Evolutionary conservation across 345 rosid species (phyloP), one percentile per base, ranked within the genome.

Genomic region (Microthlaspi erraticum): DNA sequence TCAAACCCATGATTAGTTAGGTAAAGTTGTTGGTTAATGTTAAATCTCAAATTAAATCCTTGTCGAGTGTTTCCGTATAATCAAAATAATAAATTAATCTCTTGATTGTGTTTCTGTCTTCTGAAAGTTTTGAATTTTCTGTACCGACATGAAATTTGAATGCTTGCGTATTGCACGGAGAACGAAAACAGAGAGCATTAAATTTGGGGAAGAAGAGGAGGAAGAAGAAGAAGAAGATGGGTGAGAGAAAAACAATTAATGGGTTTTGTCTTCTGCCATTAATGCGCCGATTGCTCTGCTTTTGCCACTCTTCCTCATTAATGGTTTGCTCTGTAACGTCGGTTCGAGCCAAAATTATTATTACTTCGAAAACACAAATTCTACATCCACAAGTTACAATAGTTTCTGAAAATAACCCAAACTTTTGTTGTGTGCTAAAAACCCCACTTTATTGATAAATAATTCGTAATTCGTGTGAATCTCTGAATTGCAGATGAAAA

Each of bases 201-300:
- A 76, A 78, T 74, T 76, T 62, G 73, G 54, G 80, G 60, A 68
- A 23, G 71, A 56, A 58, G 76, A 66, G 41, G 68, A 74, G 4
- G 80, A 74, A 66, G 60, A 68, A 23, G 71, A 56, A 58, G 75
- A 66, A 49, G 67, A 74, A 32, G 50, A 49, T 66, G 78, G 64
- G 77, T 81, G 83, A 80, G 74, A 75, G 75, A 78, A 77, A 80
- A 79, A 79, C 84, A 57, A 78, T 83, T 73, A 78, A 84, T 76
- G 66, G 76, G 71, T 12, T 66, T 72, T 79, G 76, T 84, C 83
- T 78, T 80, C 78, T 63, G 23, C 82, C 88, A 84, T 88, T 79
- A 88, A 85, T 84, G 84, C 80, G 48, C 52, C 64, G 50, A 52
- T 52, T 60, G 57, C 69, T 75, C 78, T 74, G 70, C 76, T 17